Conservation (phyloP, 805 yeast species). For the Ogataea pini region DNA sequence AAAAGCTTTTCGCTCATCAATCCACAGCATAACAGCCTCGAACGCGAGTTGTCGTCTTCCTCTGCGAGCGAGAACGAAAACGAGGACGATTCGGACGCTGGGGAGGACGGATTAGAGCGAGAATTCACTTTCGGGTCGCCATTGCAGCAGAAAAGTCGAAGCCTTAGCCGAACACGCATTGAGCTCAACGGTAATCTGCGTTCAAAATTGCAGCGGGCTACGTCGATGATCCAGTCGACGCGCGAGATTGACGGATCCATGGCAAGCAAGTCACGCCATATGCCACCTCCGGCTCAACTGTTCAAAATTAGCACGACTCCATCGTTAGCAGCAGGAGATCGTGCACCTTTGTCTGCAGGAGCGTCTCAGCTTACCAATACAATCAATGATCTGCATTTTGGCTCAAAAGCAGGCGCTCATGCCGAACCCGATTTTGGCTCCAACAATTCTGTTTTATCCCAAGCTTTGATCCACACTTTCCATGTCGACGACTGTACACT, state of each 20-base stretch:
- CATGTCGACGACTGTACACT: conserved; percentile 58
- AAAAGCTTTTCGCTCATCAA: conserved; percentile 28
- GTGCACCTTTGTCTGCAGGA: conserved; percentile 22
- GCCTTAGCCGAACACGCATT: conserved; percentile 17
- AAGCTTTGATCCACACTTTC: conserved; percentile 44
- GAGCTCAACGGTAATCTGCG: conserved; percentile 21
- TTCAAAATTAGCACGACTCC: conserved; percentile 20
- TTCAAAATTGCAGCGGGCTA: conserved; percentile 30
- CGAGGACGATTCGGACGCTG: conserved; percentile 14
- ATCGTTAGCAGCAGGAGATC: conserved; percentile 6
- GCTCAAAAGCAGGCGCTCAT: neutral
- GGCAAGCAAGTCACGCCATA: neutral
- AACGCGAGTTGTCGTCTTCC: conserved; percentile 11
- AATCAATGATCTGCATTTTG: conserved; percentile 26
- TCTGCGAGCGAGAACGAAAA: conserved; percentile 16
- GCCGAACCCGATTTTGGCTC: conserved; percentile 11
- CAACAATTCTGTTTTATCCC: conserved; percentile 28
- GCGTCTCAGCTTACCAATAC: conserved; percentile 29
- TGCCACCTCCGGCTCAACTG: conserved; percentile 12
- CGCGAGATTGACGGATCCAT: conserved; percentile 4
- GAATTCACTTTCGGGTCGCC: conserved; percentile 39
- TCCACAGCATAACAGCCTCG: conserved; percentile 24
- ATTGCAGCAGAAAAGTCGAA: conserved; percentile 35
- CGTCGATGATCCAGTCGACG: conserved; percentile 26
- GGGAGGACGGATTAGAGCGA: neutral